Conservation (phyloP, 148 eudicot species). For the Silene conica region DNA sequence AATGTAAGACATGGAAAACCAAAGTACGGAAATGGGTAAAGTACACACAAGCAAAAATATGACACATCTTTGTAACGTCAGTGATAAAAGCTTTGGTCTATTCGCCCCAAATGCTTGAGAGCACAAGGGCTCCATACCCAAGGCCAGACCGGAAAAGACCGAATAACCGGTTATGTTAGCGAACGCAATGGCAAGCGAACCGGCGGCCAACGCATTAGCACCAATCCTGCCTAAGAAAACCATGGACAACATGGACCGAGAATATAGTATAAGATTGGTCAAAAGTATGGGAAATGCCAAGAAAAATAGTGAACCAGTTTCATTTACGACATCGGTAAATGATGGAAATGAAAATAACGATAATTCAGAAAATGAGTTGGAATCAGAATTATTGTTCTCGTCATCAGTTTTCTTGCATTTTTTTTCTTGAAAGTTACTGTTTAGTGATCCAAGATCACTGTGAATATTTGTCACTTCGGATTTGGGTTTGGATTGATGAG, state of each 20-base stretch:
- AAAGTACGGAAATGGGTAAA: constrained; percentile 47
- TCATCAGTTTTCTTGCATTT: not conserved
- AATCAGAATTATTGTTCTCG: not conserved
- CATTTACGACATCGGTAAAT: constrained; percentile 27
- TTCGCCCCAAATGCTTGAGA: constrained; percentile 78
- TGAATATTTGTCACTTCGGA: not conserved
- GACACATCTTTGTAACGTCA: constrained; percentile 61
- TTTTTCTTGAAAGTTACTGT: not conserved
- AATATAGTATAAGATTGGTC: constrained; percentile 55
- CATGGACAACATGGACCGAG: constrained; percentile 63
- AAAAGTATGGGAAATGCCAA: constrained; percentile 59
- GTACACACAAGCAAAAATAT: constrained; percentile 44
- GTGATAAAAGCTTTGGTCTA: constrained; percentile 47
- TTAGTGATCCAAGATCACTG: constrained; percentile 9
- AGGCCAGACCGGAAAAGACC: constrained; percentile 59
- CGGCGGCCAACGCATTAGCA: constrained; percentile 61
- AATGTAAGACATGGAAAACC: constrained; percentile 44
- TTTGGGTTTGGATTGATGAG: not conserved
- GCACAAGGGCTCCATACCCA: constrained; percentile 82
- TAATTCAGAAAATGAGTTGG: not conserved
- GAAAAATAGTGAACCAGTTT: constrained; percentile 33
- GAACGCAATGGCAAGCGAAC: constrained; percentile 72
- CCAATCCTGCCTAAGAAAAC: constrained; percentile 66
- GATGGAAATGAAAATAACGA: constrained; percentile 6
- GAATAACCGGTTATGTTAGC: constrained; percentile 87